These are phyloP conservation scores for Sporodiniella umbellata DNA, from an alignment of 371 early-diverging fungal species.

Conservation along the genomic window DNA sequence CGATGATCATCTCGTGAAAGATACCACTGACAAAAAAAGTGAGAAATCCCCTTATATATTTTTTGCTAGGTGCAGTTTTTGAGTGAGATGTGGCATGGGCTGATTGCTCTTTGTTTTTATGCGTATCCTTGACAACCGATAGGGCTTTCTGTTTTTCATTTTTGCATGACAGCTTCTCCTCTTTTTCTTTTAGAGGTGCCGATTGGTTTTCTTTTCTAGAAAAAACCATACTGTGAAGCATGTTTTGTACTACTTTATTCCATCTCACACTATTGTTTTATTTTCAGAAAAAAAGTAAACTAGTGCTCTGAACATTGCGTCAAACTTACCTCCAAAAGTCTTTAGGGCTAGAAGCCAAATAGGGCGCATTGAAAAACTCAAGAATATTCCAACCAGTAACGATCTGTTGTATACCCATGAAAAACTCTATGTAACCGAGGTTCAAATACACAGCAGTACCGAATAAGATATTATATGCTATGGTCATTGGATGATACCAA, in stretches of 20 bases:
- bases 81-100: background rate
- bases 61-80: conserved; percentile 2
- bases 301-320: background rate
- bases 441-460: conserved; percentile 29
- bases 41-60: conserved; percentile 16
- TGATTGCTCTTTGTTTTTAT: background rate
- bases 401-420: conserved; percentile 19
- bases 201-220: background rate
- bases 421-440: conserved; percentile 22
- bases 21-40: conserved; percentile 33
- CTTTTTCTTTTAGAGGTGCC: background rate
- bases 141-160: background rate
- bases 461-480: conserved; percentile 17
- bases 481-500: conserved; percentile 14
- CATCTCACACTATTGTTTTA: conserved; percentile 35
- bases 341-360: conserved; percentile 29
- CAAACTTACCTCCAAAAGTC: conserved; percentile 43
- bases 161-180: background rate
- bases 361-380: conserved; percentile 28
- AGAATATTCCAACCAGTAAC: conserved; percentile 20
- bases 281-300: background rate
- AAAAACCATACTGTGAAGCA: conserved; percentile 24
- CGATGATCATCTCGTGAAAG: conserved; percentile 37
- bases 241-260: conserved; percentile 31
- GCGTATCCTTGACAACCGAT: no score